A percentile compares a stretch with the other conserved stretches of the same genome.
Conservation (phyloP, 2,329 filamentous ascomycete species). For the Colletotrichum graminicola region DNA sequence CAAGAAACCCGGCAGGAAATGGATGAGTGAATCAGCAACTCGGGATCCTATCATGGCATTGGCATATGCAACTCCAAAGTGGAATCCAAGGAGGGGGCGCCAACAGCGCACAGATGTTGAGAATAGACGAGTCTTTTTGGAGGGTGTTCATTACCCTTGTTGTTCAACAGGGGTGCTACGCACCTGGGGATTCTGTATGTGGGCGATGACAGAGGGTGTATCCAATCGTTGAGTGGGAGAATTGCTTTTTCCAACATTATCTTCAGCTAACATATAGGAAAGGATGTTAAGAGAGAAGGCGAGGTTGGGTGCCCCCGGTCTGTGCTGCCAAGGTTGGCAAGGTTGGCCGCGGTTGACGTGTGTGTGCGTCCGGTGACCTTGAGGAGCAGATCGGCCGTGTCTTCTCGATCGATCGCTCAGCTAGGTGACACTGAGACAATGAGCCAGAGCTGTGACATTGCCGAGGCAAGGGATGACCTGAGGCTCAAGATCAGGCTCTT, state of each 20-base stretch:
- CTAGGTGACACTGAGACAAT: constrained; percentile 8
- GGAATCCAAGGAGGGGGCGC: background rate
- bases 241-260: constrained; percentile 29
- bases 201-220: background rate
- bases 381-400: constrained; percentile 1
- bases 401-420: constrained; percentile 3
- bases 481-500: constrained; percentile 19
- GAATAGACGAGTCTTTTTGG: constrained; percentile 19
- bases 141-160: constrained; percentile 8
- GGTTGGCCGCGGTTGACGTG: background rate
- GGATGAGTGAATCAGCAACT: constrained; percentile 9
- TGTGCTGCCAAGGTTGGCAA: background rate
- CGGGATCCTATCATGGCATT: no score
- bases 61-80: background rate
- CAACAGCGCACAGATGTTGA: constrained; percentile 19
- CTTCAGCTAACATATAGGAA: background rate
- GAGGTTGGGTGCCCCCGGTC: background rate
- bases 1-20: background rate
- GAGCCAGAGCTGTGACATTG: background rate
- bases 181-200: background rate
- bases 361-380: constrained; percentile 11
- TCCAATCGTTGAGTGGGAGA: constrained; percentile 3
- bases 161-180: constrained; percentile 6
- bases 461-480: constrained; percentile 29
- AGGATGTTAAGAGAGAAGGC: background rate